Base-by-base conservation (phyloP, 192 early-diverging fungal genomes). In the Fimicolochytrium jonesii region DNA sequence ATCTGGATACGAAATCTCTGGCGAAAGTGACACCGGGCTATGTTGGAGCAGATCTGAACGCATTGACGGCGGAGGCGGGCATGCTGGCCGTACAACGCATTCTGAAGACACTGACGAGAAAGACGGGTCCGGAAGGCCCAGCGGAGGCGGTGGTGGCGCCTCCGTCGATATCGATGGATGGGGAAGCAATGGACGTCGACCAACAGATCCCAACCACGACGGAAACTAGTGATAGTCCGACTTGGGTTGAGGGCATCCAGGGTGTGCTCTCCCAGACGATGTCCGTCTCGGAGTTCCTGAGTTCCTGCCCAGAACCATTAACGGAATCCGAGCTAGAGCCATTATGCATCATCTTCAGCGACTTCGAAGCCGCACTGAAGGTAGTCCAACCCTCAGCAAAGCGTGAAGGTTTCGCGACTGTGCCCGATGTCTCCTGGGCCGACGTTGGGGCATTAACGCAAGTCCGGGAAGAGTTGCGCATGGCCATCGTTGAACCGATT, bases 351-450 rank as follows among this genome's bases (percentile, higher is more conserved):
- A 88, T 80, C 6, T 78, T 83, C 47, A 87, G 82, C 0, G 96
- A 99, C 70, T 99, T 99, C 71, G 56, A 87, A 9, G 73, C 79
- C 45, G 95, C 95, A 0, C 63, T 95, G 37, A 83, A 79, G 31
- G 91, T 92, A 58, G 96, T 99, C 0, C 94, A 97, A 72, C 96
- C 96, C 4, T 93, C 91, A 3, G 86, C 94, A 20, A 96, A 99
- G 63, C 91, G 96, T 63, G 96, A 99, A 72, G 96, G 96, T 5
- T 99, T 99, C 77, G 95, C 96, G 0, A 97, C 96, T 0, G 93
- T 96, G 0, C 95, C 96, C 0, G 96, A 89, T 46, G 92, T 97
- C 6, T 82, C 88, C 1, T 99, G 96, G 96, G 89, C 89, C 25
- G 92, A 97, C 67, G 91, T 99, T 80, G 96, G 96, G 34, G 96